phyloP scores from a whole-genome alignment of 202 grass and related monocot species.

The Musa balbisiana region DNA sequence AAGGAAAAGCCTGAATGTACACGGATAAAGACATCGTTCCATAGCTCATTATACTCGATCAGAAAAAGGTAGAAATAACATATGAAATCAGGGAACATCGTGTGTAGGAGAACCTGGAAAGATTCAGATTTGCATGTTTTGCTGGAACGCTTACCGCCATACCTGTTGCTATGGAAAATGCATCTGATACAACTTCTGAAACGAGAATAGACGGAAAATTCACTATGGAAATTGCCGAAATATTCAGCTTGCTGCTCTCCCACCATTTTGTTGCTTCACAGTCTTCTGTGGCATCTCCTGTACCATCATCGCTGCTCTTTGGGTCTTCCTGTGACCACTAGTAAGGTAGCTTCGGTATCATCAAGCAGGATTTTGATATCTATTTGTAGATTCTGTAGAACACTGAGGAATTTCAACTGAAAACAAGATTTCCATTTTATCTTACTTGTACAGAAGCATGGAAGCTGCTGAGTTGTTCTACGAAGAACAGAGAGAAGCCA shows the following conservation, averaged over 20 bases:
- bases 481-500: slow-evolving; percentile 67
- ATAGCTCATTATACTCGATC: no score
- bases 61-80: no score
- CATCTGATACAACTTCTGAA: slow-evolving; percentile 42
- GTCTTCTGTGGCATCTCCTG: slow-evolving; percentile 8
- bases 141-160: slow-evolving; percentile 47
- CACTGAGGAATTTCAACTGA: no score
- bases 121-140: neutral
- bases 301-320: neutral
- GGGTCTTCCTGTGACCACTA: slow-evolving; percentile 24
- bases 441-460: slow-evolving; percentile 17
- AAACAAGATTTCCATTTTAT: neutral
- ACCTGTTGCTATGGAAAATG: slow-evolving; percentile 57
- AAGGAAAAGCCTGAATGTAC: no score
- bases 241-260: slow-evolving; percentile 32
- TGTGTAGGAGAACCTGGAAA: no score
- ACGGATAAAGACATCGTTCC: neutral
- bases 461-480: slow-evolving; percentile 53
- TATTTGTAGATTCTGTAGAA: no score
- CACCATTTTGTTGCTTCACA: neutral
- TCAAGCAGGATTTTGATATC: neutral
- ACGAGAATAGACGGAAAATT: slow-evolving; percentile 50
- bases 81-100: no score
- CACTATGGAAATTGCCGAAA: slow-evolving; percentile 34
- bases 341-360: no score